phyloP scores from a whole-genome alignment of 352 stramenopile species.

The Pythium rhizo-oryzae region DNA sequence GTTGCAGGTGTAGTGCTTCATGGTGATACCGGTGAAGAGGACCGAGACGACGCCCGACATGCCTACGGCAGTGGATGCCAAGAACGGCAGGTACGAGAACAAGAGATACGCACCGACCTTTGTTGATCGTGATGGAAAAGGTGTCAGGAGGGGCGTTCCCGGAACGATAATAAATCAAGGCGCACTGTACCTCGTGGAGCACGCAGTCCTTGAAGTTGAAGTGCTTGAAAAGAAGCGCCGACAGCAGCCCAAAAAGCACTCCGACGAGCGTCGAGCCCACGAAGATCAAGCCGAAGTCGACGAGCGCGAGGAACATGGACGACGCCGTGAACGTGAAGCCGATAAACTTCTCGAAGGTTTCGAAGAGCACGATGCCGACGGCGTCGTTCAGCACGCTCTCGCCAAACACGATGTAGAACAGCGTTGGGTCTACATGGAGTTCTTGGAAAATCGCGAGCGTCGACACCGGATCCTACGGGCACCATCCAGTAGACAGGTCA shows the following conservation, averaged over 20 bases:
- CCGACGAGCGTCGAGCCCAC: constrained; percentile 67
- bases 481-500: background rate
- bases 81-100: constrained; percentile 43
- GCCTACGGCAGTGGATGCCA: constrained; percentile 31
- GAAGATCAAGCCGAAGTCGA: constrained; percentile 75
- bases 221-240: constrained; percentile 66
- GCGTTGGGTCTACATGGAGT: constrained; percentile 53
- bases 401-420: constrained; percentile 89
- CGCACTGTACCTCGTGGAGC: constrained; percentile 51
- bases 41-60: constrained; percentile 79
- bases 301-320: constrained; percentile 34
- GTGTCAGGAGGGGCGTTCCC: background rate
- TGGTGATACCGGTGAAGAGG: constrained; percentile 64
- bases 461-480: constrained; percentile 59
- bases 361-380: constrained; percentile 76
- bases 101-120: constrained; percentile 38
- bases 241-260: constrained; percentile 46
- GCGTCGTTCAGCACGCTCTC: constrained; percentile 89
- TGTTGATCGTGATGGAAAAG: background rate
- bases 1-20: constrained; percentile 47
- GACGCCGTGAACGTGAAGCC: constrained; percentile 39
- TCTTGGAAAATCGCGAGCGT: constrained; percentile 81
- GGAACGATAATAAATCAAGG: background rate
- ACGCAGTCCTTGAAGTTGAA: constrained; percentile 65
- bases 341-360: constrained; percentile 76